Evolutionary conservation across 345 rosid species (phyloP).

Genomic region (Arabis hirsuta): DNA sequence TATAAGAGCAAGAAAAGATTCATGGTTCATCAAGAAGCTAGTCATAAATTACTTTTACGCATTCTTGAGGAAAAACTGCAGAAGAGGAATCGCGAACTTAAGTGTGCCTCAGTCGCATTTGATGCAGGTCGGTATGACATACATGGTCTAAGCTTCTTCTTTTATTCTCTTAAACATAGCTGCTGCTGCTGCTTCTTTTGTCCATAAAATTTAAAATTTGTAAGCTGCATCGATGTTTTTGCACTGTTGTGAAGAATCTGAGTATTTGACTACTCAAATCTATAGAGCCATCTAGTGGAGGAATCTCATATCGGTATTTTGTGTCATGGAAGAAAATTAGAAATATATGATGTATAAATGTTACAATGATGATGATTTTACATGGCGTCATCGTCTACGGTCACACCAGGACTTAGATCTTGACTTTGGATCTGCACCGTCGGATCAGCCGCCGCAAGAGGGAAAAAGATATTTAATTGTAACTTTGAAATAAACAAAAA

Average conservation of each 20-base stretch:
- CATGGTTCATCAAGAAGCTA: constrained; percentile 96
- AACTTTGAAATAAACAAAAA: not conserved
- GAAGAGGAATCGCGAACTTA: constrained; percentile 91
- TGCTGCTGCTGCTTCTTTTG: not conserved
- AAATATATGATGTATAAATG: not conserved
- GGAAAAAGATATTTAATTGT: constrained; percentile 7
- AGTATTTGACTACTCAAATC: constrained; percentile 26
- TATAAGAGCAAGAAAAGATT: constrained; percentile 94
- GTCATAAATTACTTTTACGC: constrained; percentile 93
- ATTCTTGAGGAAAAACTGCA: constrained; percentile 90
- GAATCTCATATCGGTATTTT: not conserved
- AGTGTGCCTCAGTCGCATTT: constrained; percentile 94
- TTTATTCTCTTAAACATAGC: constrained; percentile 13
- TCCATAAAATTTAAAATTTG: constrained; percentile 29
- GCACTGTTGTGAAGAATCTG: constrained; percentile 40
- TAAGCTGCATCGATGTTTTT: constrained; percentile 9
- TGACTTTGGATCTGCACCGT: constrained; percentile 29
- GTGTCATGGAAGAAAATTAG: not conserved
- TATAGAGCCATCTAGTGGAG: constrained; percentile 30
- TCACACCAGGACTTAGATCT: constrained; percentile 12
- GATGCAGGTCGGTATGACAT: constrained; percentile 99
- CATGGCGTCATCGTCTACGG: not conserved
- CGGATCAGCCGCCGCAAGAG: constrained; percentile 36
- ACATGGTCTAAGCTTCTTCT: constrained; percentile 69
- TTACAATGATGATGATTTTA: not conserved